Evolutionary conservation across 2,329 filamentous ascomycete genomes (phyloP).

Genomic region (Trichoderma cornu-damae): DNA sequence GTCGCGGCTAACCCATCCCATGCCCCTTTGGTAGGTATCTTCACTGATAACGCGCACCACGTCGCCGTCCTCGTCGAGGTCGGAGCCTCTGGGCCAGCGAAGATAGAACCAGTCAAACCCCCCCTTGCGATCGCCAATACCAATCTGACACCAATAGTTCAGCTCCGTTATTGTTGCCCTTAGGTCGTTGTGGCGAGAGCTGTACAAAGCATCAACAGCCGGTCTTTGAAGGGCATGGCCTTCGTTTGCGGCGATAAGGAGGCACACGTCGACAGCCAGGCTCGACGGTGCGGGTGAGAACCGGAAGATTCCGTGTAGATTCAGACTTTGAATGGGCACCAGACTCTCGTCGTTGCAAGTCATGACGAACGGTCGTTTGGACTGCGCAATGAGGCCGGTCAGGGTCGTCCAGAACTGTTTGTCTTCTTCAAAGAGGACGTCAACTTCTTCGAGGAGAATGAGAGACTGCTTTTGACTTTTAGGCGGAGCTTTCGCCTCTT

Average conservation of each 20-base stretch:
- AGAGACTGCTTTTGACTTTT: conserved; percentile 82
- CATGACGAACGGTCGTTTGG: conserved; percentile 87
- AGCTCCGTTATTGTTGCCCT: conserved; percentile 78
- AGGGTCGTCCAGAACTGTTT: conserved; percentile 90
- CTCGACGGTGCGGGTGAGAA: conserved; percentile 62
- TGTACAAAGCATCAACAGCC: conserved; percentile 65
- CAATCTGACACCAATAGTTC: conserved; percentile 96
- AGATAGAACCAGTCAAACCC: conserved; percentile 87
- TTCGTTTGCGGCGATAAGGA: conserved; percentile 80
- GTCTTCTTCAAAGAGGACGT: conserved; percentile 91
- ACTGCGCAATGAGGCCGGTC: conserved; percentile 69
- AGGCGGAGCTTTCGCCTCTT: conserved; percentile 30
- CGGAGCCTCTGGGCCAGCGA: conserved; percentile 66
- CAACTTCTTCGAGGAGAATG: conserved; percentile 89
- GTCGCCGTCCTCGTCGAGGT: conserved; percentile 62
- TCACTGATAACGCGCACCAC: conserved; percentile 74
- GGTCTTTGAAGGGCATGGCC: conserved; percentile 70
- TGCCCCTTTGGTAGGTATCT: conserved; percentile 68
- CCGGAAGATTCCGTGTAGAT: conserved; percentile 79
- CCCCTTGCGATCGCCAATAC: conserved; percentile 79
- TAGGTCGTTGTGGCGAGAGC: conserved; percentile 64
- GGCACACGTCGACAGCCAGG: conserved; percentile 71
- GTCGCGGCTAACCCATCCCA: conserved; percentile 72
- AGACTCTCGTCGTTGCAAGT: conserved; percentile 90
- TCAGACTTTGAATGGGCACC: conserved; percentile 69